Percentiles rank a stretch among this genome's conserved stretches.
Evolutionary conservation across 1,284 basidiomycete species (phyloP).

Genomic region (Earliella scabrosa): DNA sequence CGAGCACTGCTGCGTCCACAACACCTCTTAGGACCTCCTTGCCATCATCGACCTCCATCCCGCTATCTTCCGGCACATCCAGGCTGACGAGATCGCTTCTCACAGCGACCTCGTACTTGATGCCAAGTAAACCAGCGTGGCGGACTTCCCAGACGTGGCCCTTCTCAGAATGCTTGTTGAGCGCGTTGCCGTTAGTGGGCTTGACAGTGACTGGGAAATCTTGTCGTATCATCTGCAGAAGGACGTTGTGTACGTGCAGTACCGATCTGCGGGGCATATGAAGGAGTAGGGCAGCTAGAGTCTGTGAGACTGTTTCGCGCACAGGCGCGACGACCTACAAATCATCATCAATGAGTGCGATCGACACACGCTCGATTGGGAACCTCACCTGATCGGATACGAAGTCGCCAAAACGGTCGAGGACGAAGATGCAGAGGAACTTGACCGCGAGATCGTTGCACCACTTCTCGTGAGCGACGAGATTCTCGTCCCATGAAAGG

Average conservation of each 20-base stretch:
- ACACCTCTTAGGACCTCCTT: slow-evolving; percentile 72
- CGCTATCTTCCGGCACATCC: slow-evolving; percentile 20
- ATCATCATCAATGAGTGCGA: no score
- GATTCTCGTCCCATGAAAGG: slow-evolving; percentile 56
- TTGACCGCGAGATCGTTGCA: slow-evolving; percentile 88
- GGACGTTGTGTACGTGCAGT: slow-evolving; percentile 79
- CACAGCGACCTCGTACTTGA: slow-evolving; percentile 98
- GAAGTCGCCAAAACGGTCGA: slow-evolving; percentile 98
- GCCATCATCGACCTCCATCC: slow-evolving; percentile 38
- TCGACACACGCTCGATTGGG: no score
- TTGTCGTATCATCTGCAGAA: slow-evolving; percentile 95
- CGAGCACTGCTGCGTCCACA: slow-evolving; percentile 86
- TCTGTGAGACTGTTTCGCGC: slow-evolving; percentile 95
- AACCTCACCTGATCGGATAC: slow-evolving; percentile 82
- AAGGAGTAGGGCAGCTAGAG: slow-evolving; percentile 87
- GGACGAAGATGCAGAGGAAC: slow-evolving; percentile 89
- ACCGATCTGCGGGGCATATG: slow-evolving; percentile 85
- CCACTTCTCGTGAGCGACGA: slow-evolving; percentile 79
- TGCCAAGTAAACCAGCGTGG: slow-evolving; percentile 94
- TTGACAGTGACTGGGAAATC: slow-evolving; percentile 58
- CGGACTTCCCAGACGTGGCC: slow-evolving; percentile 95
- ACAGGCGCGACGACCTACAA: slow-evolving; percentile 91
- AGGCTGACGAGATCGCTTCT: slow-evolving; percentile 79
- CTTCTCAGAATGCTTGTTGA: slow-evolving; percentile 39
- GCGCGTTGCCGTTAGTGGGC: slow-evolving; percentile 41